Base-by-base conservation (phyloP, 2,329 filamentous ascomycete species). In the Beauveria medogensis region DNA sequence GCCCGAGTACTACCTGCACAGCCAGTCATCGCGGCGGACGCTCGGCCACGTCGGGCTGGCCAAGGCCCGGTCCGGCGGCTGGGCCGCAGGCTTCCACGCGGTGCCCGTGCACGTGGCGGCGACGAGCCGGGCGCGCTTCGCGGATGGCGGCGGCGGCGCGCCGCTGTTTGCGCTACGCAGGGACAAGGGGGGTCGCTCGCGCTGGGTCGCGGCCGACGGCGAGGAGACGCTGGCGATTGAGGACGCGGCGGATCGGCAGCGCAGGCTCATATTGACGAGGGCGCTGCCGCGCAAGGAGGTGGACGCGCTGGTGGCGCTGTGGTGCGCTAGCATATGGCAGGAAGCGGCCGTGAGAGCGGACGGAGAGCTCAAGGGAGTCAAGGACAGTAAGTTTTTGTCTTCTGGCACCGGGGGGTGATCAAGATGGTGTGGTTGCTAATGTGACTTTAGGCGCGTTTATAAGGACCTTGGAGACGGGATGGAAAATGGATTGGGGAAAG, bases 1-100 rank as follows among this genome's bases (percentile, higher is more conserved):
- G 18, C 55, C 55, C 18, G 55, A 51, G 46, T 58, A 58, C 55
- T 58, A 51, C 55, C 41, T 58, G 6, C 55, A 58, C 55, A 51
- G 46, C 24, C n/a, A 41, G 43, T 58, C 55, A 12, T 26, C 55
- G 34, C 55, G 55, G 28, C 34, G 55, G 18, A 40, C 55, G 20
- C 43, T 57, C 44, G 55, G 55, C 55, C 55, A 57, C 55, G 7
- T 57, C 44, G 55, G 55, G 5, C 55, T 57, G 6, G 9, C 24
- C 54, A 56, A 56, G 30, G 12, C 16, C 5, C 28, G 43, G 10
- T 28, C 20, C 28, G 55, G 55, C n/a, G 44, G 55, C 26, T 55
- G 34, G 22, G 20, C 55, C 5, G 55, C 55, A 5, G 55, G 55
- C 9, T 57, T 57, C 43, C 46, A 18, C 28, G 55, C 44, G 12